Conservation (phyloP, 2,329 filamentous ascomycete species). For the Ceratocystis diversiconidia region DNA sequence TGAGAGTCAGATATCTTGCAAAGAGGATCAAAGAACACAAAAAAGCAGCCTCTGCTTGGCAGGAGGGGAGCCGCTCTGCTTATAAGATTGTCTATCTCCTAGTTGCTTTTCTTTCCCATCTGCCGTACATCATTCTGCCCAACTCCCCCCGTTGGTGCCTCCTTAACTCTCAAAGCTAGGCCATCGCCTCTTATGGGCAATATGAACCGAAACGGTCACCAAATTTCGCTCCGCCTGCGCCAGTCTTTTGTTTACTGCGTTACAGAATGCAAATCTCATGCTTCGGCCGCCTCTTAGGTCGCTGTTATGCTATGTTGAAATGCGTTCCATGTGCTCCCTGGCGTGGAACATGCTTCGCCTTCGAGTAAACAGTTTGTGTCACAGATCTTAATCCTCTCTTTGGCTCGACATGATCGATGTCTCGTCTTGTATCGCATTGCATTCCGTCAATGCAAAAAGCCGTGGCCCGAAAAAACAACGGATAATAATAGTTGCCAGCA, state of each 20-base stretch:
- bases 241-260: not conserved
- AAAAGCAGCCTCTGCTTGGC: not conserved
- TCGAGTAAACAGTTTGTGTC: not conserved
- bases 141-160: not conserved
- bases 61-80: not conserved
- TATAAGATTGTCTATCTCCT: not conserved
- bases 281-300: not conserved
- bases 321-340: not conserved
- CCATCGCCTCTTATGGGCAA: not conserved
- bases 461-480: not conserved
- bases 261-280: not conserved
- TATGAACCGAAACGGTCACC: not conserved
- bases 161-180: not conserved
- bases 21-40: conserved; percentile 8
- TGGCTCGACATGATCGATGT: conserved; percentile 3
- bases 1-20: not conserved
- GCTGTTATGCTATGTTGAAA: not conserved
- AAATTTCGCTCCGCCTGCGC: not conserved
- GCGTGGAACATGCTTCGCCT: not conserved
- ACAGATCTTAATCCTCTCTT: not conserved
- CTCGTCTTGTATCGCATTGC: conserved; percentile 2
- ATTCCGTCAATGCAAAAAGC: not conserved
- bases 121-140: too few species aligned
- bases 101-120: not conserved
- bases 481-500: too few species aligned